Evolutionary conservation across 768 basidiomycete genomes (phyloP).

Genomic region (Kwoniella dejecticola): DNA sequence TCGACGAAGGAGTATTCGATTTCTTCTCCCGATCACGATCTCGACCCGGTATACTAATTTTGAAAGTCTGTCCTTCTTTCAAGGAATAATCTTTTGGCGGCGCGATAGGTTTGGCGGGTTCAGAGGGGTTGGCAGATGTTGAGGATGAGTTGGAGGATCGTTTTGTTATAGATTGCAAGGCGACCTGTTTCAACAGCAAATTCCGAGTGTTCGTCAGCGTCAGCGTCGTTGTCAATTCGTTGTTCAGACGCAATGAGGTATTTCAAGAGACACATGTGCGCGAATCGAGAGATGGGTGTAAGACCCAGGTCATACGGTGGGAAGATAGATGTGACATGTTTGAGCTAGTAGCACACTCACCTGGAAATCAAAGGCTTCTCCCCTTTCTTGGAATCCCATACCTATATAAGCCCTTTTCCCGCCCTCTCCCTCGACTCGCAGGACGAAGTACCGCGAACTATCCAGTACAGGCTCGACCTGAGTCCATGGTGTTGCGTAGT

Average conservation of each 20-base stretch:
- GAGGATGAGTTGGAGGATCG: conserved; percentile 59
- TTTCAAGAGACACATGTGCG: neutral
- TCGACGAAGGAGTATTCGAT: conserved; percentile 15
- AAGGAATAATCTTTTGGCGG: conserved; percentile 92
- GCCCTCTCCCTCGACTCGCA: conserved; percentile 77
- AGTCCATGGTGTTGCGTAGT: conserved; percentile 75
- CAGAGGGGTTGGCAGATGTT: conserved; percentile 57
- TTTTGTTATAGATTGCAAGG: conserved; percentile 57
- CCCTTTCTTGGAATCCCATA: conserved; percentile 84
- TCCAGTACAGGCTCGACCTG: conserved; percentile 94
- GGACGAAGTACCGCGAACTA: conserved; percentile 91
- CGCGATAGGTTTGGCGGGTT: conserved; percentile 72
- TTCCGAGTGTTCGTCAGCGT: conserved; percentile 62
- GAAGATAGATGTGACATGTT: no score
- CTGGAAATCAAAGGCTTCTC: conserved; percentile 84
- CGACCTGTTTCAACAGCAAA: conserved; percentile 63
- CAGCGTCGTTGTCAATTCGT: no score
- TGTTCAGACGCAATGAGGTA: no score
- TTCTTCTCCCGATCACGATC: no score
- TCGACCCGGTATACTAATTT: conserved; percentile 78
- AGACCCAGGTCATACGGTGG: no score
- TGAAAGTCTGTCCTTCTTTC: conserved; percentile 93
- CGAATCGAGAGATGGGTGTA: no score
- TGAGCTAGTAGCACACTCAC: no score
- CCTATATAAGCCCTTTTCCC: conserved; percentile 90